Evolutionary conservation across 2,329 filamentous ascomycete genomes (phyloP).

Genomic region (Aureobasidium sp.): DNA sequence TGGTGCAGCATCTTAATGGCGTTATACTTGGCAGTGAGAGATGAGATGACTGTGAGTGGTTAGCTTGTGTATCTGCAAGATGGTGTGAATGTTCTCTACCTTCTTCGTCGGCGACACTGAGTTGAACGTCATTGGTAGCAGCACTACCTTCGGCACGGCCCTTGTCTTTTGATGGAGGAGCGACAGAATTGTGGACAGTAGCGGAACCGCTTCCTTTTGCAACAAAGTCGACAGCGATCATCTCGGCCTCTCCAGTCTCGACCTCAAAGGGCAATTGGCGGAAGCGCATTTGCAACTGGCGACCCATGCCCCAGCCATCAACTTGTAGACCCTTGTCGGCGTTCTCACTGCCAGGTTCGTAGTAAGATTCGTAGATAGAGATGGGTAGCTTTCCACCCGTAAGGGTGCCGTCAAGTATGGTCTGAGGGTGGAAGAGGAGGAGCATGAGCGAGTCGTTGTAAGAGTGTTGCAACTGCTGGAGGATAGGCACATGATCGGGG

Average conservation of each 20-base stretch:
- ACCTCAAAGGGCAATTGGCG: conserved; percentile 76
- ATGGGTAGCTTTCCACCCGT: conserved; percentile 79
- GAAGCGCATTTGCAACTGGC: conserved; percentile 59
- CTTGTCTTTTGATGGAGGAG: conserved; percentile 24
- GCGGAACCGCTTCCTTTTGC: conserved; percentile 78
- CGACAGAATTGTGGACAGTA: conserved; percentile 39
- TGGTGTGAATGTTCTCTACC: conserved; percentile 29
- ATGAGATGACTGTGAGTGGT: conserved; percentile 44
- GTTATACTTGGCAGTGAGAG: conserved; percentile 78
- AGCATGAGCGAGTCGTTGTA: conserved; percentile 84
- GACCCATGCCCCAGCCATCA: conserved; percentile 47
- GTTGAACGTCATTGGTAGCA: conserved; percentile 24
- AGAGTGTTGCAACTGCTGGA: conserved; percentile 63
- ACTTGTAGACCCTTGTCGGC: conserved; percentile 60
- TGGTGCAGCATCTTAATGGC: conserved; percentile 85
- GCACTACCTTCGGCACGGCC: conserved; percentile 12
- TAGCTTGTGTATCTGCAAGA: background rate
- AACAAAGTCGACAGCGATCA: conserved; percentile 94
- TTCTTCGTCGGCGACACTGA: conserved; percentile 57
- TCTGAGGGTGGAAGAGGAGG: conserved; percentile 71
- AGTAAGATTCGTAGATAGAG: conserved; percentile 75
- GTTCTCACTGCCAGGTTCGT: conserved; percentile 60
- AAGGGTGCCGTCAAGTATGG: conserved; percentile 41
- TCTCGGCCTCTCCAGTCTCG: conserved; percentile 91
- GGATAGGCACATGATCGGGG: conserved; percentile 58